Evolutionary conservation across 73 alveolate genomes (phyloP).

Genomic region (Strombidium stylifer): DNA sequence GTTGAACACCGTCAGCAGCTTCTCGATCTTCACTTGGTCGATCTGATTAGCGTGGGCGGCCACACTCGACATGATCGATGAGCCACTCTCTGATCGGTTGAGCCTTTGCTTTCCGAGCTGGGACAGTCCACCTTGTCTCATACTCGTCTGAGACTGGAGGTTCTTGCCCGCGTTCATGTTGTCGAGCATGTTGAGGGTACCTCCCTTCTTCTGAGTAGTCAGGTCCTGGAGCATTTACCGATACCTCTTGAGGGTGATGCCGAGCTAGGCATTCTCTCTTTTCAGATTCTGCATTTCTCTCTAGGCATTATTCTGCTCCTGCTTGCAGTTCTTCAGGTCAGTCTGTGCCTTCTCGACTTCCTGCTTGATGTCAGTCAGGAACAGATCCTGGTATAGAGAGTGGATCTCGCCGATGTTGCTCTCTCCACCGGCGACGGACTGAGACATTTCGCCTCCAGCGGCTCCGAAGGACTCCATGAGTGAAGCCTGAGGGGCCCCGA

Average conservation of each 20-base stretch:
- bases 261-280: conserved; percentile 59
- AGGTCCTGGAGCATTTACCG: conserved; percentile 59
- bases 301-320: conserved; percentile 49
- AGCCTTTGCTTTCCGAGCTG: not conserved
- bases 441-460: not conserved
- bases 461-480: not conserved
- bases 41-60: conserved; percentile 23
- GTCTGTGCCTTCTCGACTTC: conserved; percentile 58
- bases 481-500: not conserved
- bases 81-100: conserved; percentile 36
- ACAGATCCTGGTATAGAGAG: conserved; percentile 65
- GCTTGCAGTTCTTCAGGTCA: conserved; percentile 58
- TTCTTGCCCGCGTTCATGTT: no score
- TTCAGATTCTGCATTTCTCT: conserved; percentile 54
- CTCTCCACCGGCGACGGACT: not conserved
- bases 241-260: conserved; percentile 66
- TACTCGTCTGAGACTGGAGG: no score
- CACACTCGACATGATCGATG: conserved; percentile 6
- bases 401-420: conserved; percentile 66
- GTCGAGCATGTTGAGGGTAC: not conserved
- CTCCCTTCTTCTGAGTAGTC: conserved; percentile 23
- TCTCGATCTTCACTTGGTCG: conserved; percentile 32
- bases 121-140: no score
- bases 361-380: conserved; percentile 66
- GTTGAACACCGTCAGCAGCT: conserved; percentile 16